A percentile compares a stretch with the other conserved stretches of the same genome.
phyloP scores from a whole-genome alignment of 768 basidiomycete genomes.

The Lentinula raphanica region DNA sequence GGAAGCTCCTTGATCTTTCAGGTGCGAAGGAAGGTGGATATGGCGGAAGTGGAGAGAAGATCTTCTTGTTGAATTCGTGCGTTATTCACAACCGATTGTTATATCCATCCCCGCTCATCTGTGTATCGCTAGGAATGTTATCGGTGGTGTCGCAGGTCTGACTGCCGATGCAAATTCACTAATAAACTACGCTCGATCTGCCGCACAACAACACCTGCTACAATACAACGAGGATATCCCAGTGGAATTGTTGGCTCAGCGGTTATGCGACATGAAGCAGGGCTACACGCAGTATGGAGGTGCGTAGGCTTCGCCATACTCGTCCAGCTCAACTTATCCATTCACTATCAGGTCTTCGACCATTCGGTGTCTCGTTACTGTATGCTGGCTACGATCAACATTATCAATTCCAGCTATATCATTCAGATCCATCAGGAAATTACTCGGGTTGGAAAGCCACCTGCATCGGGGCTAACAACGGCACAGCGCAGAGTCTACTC shows the following conservation, averaged over 20 bases:
- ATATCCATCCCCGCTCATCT: not conserved
- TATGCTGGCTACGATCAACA: slow-evolving; percentile 97
- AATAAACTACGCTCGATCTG: slow-evolving; percentile 87
- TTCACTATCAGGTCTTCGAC: slow-evolving; percentile 69
- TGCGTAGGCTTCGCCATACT: slow-evolving; percentile 24
- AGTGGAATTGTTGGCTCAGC: slow-evolving; percentile 90
- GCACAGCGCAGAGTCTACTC: slow-evolving; percentile 88
- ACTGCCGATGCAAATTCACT: slow-evolving; percentile 98
- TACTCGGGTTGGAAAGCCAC: slow-evolving; percentile 99
- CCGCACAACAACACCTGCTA: slow-evolving; percentile 85
- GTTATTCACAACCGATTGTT: slow-evolving; percentile 21
- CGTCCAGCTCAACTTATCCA: not conserved
- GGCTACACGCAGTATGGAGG: slow-evolving; percentile 98
- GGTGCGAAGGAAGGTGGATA: slow-evolving; percentile 83
- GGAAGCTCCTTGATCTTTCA: slow-evolving; percentile 91
- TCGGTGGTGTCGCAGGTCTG: slow-evolving; percentile 91
- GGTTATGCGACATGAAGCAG: slow-evolving; percentile 95
- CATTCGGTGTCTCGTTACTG: slow-evolving; percentile 94
- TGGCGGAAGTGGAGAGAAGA: slow-evolving; percentile 97
- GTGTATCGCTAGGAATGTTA: slow-evolving; percentile 67
- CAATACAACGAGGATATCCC: slow-evolving; percentile 97
- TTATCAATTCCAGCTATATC: slow-evolving; percentile 95
- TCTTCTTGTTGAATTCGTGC: slow-evolving; percentile 89
- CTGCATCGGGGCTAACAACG: slow-evolving; percentile 97
- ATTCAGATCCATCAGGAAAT: slow-evolving; percentile 97